These are phyloP conservation scores for Linum lewisii DNA, from an alignment of 345 rosid genomes.

Conservation along the genomic window DNA sequence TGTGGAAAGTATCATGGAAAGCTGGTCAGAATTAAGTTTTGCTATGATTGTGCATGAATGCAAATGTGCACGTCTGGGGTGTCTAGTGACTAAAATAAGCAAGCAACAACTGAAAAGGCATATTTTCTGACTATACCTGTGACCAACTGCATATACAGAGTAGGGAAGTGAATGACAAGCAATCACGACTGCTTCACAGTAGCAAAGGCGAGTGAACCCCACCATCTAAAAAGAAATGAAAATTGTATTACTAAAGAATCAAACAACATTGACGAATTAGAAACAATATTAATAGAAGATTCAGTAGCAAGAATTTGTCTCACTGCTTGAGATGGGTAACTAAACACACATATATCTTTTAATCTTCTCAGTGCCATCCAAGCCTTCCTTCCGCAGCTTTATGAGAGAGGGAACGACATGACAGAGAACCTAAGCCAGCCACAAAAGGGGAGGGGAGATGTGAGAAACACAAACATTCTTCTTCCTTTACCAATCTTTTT, in stretches of 20 bases:
- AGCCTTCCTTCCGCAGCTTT: conserved; percentile 92
- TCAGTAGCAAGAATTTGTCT: conserved; percentile 40
- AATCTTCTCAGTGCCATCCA: conserved; percentile 93
- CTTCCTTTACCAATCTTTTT: not conserved
- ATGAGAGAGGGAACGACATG: conserved; percentile 82
- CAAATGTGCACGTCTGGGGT: not conserved
- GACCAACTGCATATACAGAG: conserved; percentile 73
- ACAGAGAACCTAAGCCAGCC: conserved; percentile 59
- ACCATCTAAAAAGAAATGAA: conserved; percentile 62
- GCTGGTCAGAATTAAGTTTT: not conserved
- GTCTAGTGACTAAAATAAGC: not conserved
- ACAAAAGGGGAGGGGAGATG: not conserved
- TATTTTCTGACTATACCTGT: conserved; percentile 36
- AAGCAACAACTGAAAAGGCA: not conserved
- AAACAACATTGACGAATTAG: conserved; percentile 6
- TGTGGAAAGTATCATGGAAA: not conserved
- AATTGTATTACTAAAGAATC: conserved; percentile 1
- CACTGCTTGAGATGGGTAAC: conserved; percentile 60
- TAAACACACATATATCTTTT: conserved; percentile 98
- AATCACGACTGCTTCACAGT: conserved; percentile 63
- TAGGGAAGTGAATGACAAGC: conserved; percentile 74
- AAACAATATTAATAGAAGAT: conserved; percentile 12
- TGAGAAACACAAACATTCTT: not conserved
- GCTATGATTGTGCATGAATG: not conserved
- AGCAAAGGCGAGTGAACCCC: conserved; percentile 86